A percentile compares a stretch with the other conserved stretches of the same genome.
Conservation (phyloP, 2,329 filamentous ascomycete genomes). For the Arthrobotrys conoides region DNA sequence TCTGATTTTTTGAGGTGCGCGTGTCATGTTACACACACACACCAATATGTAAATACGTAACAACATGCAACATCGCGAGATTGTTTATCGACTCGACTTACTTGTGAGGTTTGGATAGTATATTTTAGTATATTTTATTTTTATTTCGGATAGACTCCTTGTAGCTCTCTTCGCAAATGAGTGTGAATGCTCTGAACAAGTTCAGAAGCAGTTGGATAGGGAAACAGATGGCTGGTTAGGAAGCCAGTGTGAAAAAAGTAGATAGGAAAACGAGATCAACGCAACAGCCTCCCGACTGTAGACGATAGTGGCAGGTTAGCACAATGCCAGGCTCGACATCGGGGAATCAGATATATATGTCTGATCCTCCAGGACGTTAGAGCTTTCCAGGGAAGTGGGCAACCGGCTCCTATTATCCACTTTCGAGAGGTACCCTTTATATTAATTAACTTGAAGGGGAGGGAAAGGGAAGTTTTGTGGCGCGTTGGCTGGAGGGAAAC, state of each 20-base stretch:
- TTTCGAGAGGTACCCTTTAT: slow-evolving; percentile 59
- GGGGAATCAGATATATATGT: slow-evolving; percentile 23
- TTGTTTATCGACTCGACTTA: slow-evolving; percentile 34
- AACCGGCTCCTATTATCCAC: slow-evolving; percentile 52
- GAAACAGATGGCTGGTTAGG: slow-evolving; percentile 43
- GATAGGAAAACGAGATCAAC: slow-evolving; percentile 53
- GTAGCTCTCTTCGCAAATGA: slow-evolving; percentile 57
- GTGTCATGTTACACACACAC: slow-evolving; percentile 10
- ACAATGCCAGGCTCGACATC: slow-evolving; percentile 55
- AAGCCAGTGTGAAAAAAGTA: slow-evolving; percentile 47
- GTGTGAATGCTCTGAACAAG: slow-evolving; percentile 61
- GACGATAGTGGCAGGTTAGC: slow-evolving; percentile 42
- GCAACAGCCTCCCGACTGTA: slow-evolving; percentile 59
- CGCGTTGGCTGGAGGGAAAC: slow-evolving; percentile 61
- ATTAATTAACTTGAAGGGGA: slow-evolving; percentile 60
- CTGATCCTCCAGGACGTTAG: slow-evolving; percentile 1
- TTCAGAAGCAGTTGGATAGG: slow-evolving; percentile 61
- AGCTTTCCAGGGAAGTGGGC: slow-evolving; percentile 38
- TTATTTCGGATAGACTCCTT: slow-evolving; percentile 16
- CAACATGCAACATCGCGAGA: no score
- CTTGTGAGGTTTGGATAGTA: slow-evolving; percentile 20
- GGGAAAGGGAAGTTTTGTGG: slow-evolving; percentile 54
- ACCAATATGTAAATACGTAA: background rate
- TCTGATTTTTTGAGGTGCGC: background rate
- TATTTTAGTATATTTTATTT: slow-evolving; percentile 3